phyloP scores from a whole-genome alignment of 2,329 filamentous ascomycete species.

The Dactylella cylindrospora region DNA sequence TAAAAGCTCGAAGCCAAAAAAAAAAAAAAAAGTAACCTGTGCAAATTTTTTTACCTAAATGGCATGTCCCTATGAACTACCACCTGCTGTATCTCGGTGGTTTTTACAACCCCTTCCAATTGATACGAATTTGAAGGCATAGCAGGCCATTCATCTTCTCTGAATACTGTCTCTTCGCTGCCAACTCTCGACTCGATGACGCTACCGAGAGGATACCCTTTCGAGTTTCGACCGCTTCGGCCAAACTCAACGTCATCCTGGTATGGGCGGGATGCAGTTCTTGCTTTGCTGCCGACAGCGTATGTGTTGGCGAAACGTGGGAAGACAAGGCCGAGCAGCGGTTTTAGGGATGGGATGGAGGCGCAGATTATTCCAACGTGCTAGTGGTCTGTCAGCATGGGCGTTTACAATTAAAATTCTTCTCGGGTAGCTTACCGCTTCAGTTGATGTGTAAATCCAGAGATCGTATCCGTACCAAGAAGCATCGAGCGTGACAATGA shows the following conservation, averaged over 20 bases:
- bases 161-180: constrained; percentile 35
- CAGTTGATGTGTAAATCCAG: constrained; percentile 38
- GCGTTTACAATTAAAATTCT: neutral
- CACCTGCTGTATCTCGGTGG: constrained; percentile 29
- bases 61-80: constrained; percentile 18
- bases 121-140: neutral
- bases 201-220: constrained; percentile 33
- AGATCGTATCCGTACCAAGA: constrained; percentile 42
- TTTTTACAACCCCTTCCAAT: constrained; percentile 27
- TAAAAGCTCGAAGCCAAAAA: too few relatives aligned
- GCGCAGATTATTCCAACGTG: constrained; percentile 43
- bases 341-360: constrained; percentile 37
- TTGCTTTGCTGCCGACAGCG: constrained; percentile 20
- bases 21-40: too few relatives aligned
- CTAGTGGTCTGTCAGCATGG: constrained; percentile 20
- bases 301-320: constrained; percentile 32
- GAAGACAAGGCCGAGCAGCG: constrained; percentile 36
- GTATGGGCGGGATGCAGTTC: constrained; percentile 11
- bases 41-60: constrained; percentile 20
- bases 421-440: constrained; percentile 24
- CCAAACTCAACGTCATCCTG: constrained; percentile 10
- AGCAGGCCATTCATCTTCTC: constrained; percentile 17
- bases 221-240: constrained; percentile 27
- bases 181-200: constrained; percentile 23
- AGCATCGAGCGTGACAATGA: constrained; percentile 32